A percentile compares a stretch with the other conserved stretches of the same genome.
Conservation (phyloP, 2,329 filamentous ascomycete species). For the Sphaerulina vaccinii region DNA sequence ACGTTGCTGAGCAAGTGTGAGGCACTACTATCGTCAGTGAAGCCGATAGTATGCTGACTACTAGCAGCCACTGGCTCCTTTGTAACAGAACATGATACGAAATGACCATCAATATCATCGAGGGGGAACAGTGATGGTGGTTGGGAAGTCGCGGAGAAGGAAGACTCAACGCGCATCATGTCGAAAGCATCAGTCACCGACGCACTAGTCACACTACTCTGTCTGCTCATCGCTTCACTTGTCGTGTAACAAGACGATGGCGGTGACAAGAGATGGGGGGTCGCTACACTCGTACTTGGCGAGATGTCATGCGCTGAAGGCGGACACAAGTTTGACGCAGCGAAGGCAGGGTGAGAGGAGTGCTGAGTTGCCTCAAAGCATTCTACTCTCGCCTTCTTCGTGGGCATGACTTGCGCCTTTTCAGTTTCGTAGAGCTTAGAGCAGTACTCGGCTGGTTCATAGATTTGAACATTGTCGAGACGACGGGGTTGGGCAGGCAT, state of each 20-base stretch:
- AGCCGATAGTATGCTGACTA: constrained; percentile 27
- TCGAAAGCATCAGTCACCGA: constrained; percentile 43
- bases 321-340: constrained; percentile 22
- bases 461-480: constrained; percentile 26
- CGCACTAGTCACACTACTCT: constrained; percentile 44
- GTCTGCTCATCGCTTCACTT: constrained; percentile 45
- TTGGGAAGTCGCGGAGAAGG: constrained; percentile 35
- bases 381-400: constrained; percentile 30
- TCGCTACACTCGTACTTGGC: constrained; percentile 32
- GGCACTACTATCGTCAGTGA: constrained; percentile 25
- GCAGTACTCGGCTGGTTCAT: constrained; percentile 33
- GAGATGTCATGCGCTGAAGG: constrained; percentile 26
- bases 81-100: constrained; percentile 26
- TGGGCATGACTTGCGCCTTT: constrained; percentile 16
- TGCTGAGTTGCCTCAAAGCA: constrained; percentile 19
- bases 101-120: constrained; percentile 28
- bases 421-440: constrained; percentile 29
- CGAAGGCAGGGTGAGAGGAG: constrained; percentile 19
- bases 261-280: constrained; percentile 25
- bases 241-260: constrained; percentile 30
- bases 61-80: constrained; percentile 27
- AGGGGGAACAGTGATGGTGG: constrained; percentile 23
- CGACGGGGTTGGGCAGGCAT: constrained; percentile 34
- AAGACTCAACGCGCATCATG: constrained; percentile 48
- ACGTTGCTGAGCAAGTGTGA: constrained; percentile 29